Evolutionary conservation across 345 rosid species (phyloP).

Genomic region (Ceriops decandra): DNA sequence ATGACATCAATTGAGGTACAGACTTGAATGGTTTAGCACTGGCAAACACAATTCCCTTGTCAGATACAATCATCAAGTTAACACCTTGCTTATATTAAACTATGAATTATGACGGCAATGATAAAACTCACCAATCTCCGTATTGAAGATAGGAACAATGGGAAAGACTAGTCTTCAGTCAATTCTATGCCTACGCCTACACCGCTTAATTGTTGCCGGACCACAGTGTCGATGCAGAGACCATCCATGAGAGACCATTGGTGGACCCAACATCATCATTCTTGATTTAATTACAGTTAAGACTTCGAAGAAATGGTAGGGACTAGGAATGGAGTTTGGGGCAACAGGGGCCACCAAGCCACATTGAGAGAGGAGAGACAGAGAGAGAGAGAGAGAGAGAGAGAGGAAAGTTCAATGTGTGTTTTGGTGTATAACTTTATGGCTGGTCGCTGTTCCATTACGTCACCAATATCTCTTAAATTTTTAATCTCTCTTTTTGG

Average conservation of each 20-base stretch:
- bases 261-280: constrained; percentile 44
- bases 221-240: constrained; percentile 4
- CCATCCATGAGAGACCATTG: constrained; percentile 3
- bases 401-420: background rate
- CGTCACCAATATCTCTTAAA: constrained; percentile 30
- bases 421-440: constrained; percentile 15
- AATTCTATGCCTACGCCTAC: constrained; percentile 9
- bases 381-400: background rate
- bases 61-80: constrained; percentile 1
- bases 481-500: constrained; percentile 17
- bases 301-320: constrained; percentile 34
- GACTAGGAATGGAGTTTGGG: constrained; percentile 38
- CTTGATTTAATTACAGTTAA: constrained; percentile 28
- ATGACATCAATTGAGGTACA: background rate
- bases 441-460: constrained; percentile 47
- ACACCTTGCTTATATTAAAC: background rate
- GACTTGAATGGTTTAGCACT: constrained; percentile 6
- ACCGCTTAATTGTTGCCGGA: constrained; percentile 12
- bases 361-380: constrained; percentile 18
- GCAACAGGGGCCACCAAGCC: constrained; percentile 34
- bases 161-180: background rate
- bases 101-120: constrained; percentile 13
- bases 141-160: background rate
- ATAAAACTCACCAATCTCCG: constrained; percentile 16
- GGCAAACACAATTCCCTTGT: background rate